phyloP scores from a whole-genome alignment of 2,329 filamentous ascomycete genomes.

The Xylaria sp. region DNA sequence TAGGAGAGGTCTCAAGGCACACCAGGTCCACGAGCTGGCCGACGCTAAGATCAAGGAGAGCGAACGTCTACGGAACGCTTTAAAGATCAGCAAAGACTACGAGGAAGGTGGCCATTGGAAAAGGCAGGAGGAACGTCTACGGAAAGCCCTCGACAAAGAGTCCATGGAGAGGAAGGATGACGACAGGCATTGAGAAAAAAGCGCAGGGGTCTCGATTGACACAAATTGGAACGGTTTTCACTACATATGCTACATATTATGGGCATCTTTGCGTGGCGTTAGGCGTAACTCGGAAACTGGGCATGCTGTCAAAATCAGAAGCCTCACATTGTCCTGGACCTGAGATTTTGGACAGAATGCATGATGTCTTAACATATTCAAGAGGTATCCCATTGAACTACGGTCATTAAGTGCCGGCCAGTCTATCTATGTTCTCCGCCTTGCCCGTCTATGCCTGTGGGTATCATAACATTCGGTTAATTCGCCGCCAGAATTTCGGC shows the following conservation, averaged over 20 bases:
- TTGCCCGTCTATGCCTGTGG: constrained; percentile 42
- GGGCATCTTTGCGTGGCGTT: constrained; percentile 34
- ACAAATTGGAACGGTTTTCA: constrained; percentile 11
- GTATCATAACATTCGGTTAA: constrained; percentile 49
- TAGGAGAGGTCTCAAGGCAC: constrained; percentile 77
- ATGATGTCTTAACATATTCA: constrained; percentile 7
- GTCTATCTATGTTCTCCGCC: constrained; percentile 29
- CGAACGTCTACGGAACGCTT: constrained; percentile 83
- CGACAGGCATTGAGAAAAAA: constrained; percentile 12
- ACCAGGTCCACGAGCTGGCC: constrained; percentile 96
- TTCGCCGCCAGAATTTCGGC: constrained; percentile 68
- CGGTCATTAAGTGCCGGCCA: constrained; percentile 3
- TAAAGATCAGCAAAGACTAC: constrained; percentile 88
- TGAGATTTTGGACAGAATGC: constrained; percentile 1
- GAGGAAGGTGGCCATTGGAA: constrained; percentile 88
- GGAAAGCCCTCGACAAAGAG: constrained; percentile 57
- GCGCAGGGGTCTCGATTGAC: background rate
- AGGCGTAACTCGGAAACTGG: constrained; percentile 29
- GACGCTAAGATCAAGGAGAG: constrained; percentile 97
- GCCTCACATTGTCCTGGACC: background rate
- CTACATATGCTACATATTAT: constrained; percentile 8
- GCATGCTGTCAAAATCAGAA: constrained; percentile 32
- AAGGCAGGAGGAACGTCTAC: constrained; percentile 77
- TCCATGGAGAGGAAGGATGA: constrained; percentile 24
- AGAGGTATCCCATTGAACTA: constrained; percentile 9